phyloP scores from a whole-genome alignment of 2,329 filamentous ascomycete species.

The Phaeoacremonium minimum region DNA sequence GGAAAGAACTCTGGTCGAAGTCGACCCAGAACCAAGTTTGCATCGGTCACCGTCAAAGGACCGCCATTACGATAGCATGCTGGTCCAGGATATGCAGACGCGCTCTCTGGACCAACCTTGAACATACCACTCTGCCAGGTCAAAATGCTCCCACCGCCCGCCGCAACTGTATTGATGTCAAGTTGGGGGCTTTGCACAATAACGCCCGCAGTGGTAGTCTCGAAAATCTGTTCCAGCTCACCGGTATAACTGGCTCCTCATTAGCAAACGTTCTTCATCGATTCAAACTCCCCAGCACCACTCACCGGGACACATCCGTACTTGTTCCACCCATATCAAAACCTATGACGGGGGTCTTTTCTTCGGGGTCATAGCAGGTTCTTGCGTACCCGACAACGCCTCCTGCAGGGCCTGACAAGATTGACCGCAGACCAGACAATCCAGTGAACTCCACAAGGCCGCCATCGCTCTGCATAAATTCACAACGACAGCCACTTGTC shows the following conservation, averaged over 20 bases:
- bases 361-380: conserved; percentile 2
- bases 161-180: conserved; percentile 6
- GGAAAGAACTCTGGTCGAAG: conserved; percentile 5
- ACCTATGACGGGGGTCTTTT: conserved; percentile 1
- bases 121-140: conserved; percentile 5
- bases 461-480: conserved; percentile 80
- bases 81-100: conserved; percentile 1
- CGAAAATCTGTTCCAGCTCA: conserved; percentile 7
- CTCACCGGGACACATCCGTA: conserved; percentile 6
- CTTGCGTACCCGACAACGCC: conserved; percentile 6
- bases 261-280: too few relatives aligned
- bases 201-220: conserved; percentile 7
- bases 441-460: conserved; percentile 2
- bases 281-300: too few relatives aligned
- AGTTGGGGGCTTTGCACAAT: conserved; percentile 5
- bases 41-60: conserved; percentile 6
- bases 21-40: conserved; percentile 5
- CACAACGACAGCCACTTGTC: conserved; percentile 69
- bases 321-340: conserved; percentile 8
- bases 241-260: background rate
- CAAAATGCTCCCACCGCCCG: conserved; percentile 5
- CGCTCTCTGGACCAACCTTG: conserved; percentile 5
- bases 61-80: conserved; percentile 7
- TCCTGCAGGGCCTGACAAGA: conserved; percentile 5
- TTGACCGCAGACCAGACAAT: conserved; percentile 5